Percentiles rank a stretch among this genome's conserved stretches.
These are phyloP conservation scores for Ophiostoma himal-ulmi DNA, from an alignment of 2,329 filamentous ascomycete species.

Conservation along the genomic window DNA sequence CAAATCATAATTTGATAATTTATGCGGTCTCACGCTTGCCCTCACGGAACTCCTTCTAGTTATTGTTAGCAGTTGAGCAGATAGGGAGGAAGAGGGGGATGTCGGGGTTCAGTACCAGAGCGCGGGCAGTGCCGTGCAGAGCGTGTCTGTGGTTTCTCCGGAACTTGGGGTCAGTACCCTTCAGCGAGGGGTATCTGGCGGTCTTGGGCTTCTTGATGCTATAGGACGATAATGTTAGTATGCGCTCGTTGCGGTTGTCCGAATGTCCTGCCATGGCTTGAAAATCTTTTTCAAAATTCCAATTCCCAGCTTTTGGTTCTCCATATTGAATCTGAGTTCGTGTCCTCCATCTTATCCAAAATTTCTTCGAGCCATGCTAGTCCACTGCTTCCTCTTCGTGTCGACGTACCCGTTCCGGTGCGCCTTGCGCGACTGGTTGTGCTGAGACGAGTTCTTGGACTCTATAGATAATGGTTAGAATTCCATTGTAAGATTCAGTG, in stretches of 20 bases:
- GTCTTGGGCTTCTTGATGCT: slow-evolving; percentile 99
- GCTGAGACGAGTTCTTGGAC: slow-evolving; percentile 99
- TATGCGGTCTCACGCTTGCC: slow-evolving; percentile 45
- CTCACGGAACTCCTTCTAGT: slow-evolving; percentile 94
- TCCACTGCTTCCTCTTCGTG: background rate
- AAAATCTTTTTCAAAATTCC: background rate
- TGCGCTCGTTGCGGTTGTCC: background rate
- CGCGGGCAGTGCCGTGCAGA: slow-evolving; percentile 97
- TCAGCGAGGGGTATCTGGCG: slow-evolving; percentile 95
- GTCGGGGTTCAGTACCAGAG: slow-evolving; percentile 62
- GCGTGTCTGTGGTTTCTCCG: slow-evolving; percentile 99
- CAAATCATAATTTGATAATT: slow-evolving; percentile 16
- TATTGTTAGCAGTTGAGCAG: slow-evolving; percentile 28
- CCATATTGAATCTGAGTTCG: background rate
- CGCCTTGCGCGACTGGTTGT: slow-evolving; percentile 97
- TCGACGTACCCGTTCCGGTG: slow-evolving; percentile 91
- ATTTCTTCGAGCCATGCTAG: background rate
- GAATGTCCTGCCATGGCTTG: background rate
- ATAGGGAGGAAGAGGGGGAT: background rate
- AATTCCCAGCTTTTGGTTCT: background rate
- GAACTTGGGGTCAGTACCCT: slow-evolving; percentile 99
- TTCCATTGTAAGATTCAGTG: slow-evolving; percentile 8
- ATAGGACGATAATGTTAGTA: slow-evolving; percentile 26
- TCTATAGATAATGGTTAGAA: slow-evolving; percentile 51
- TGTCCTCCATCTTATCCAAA: background rate